phyloP scores from a whole-genome alignment of 331 rosid genomes.

The Stylosanthes scabra region DNA sequence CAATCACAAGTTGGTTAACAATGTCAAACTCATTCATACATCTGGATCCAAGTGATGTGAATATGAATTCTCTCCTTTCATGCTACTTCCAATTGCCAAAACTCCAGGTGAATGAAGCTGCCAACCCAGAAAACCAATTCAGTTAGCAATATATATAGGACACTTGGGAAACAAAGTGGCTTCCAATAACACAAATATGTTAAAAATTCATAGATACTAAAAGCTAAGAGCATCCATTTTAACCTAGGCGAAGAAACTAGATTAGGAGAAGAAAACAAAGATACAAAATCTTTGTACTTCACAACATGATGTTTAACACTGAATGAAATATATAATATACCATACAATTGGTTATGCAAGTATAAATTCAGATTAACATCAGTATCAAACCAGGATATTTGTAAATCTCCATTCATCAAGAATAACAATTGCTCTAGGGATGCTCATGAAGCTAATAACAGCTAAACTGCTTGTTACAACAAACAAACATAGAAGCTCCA shows the following conservation, averaged over 20 bases:
- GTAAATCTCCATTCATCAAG: constrained; percentile 14
- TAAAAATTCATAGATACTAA: constrained; percentile 8
- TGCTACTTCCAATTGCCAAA: constrained; percentile 97
- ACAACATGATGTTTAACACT: constrained; percentile 24
- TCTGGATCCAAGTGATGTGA: constrained; percentile 98
- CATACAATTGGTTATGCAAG: constrained; percentile 1
- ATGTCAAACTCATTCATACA: constrained; percentile 56
- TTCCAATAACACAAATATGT: background rate
- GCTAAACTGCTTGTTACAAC: constrained; percentile 25
- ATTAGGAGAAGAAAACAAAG: constrained; percentile 10
- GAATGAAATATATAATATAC: constrained; percentile 20
- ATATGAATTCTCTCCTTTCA: constrained; percentile 96
- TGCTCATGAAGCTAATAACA: constrained; percentile 2
- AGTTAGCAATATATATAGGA: constrained; percentile 40
- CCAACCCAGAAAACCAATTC: constrained; percentile 44
- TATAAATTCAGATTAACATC: constrained; percentile 1
- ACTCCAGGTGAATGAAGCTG: constrained; percentile 98
- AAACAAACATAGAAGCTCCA: background rate
- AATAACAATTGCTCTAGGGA: constrained; percentile 7
- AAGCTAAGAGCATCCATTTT: background rate
- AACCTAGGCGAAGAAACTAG: constrained; percentile 20
- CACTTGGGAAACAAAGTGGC: constrained; percentile 7
- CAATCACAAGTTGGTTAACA: background rate
- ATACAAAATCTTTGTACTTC: constrained; percentile 2
- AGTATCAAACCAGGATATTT: constrained; percentile 1